Conservation (phyloP, 768 basidiomycete genomes). For the Tulasnella sp. region DNA sequence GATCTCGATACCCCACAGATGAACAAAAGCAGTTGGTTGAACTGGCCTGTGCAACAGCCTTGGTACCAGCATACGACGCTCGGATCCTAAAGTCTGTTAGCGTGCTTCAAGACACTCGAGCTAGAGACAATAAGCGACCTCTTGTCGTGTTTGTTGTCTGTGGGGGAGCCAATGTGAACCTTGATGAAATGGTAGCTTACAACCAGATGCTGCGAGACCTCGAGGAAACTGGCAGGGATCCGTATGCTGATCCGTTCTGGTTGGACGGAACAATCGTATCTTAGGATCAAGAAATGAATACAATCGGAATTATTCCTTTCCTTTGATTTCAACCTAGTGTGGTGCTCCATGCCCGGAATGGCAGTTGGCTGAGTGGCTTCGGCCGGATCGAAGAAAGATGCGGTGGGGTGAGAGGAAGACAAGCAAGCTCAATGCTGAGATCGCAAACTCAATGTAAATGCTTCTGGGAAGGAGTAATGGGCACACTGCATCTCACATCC, state of each 20-base stretch:
- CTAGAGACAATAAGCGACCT: slow-evolving; percentile 34
- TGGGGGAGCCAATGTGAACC: slow-evolving; percentile 65
- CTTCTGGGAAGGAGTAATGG: background rate
- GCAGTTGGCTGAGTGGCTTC: background rate
- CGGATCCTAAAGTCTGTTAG: slow-evolving; percentile 50
- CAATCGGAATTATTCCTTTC: background rate
- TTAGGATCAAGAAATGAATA: background rate
- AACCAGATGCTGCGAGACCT: background rate
- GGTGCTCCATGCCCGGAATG: background rate
- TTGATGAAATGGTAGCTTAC: slow-evolving; percentile 53
- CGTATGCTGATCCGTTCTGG: slow-evolving; percentile 9
- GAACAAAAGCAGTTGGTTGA: slow-evolving; percentile 75
- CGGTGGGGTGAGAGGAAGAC: slow-evolving; percentile 4
- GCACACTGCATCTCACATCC: background rate
- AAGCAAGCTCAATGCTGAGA: background rate
- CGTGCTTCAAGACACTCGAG: slow-evolving; percentile 36
- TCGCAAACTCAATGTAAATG: background rate
- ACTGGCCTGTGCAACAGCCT: slow-evolving; percentile 66
- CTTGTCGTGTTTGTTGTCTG: slow-evolving; percentile 59
- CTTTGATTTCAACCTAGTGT: background rate
- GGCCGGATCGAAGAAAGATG: background rate
- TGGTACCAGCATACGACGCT: slow-evolving; percentile 61
- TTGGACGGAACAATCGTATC: slow-evolving; percentile 10
- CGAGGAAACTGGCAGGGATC: background rate
- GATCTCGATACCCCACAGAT: slow-evolving; percentile 42